Percentiles rank a stretch among this genome's conserved stretches.
phyloP scores from a whole-genome alignment of 2,329 filamentous ascomycete genomes.

The Diaporthe vaccinii region DNA sequence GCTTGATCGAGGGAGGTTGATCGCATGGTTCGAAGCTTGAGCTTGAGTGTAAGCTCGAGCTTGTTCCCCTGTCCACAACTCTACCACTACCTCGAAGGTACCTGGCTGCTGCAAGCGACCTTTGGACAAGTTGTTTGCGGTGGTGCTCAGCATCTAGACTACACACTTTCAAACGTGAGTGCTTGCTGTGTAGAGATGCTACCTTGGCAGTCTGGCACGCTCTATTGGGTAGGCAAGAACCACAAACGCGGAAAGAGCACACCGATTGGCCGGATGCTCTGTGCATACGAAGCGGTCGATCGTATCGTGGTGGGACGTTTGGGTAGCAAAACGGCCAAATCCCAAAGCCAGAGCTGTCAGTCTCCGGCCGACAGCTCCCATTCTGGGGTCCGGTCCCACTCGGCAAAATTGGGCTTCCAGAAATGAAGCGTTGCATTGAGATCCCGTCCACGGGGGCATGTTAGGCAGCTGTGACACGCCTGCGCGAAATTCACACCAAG shows the following conservation, averaged over 20 bases:
- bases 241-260: neutral
- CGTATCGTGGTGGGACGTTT: neutral
- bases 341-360: conserved; percentile 10
- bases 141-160: conserved; percentile 1
- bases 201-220: neutral
- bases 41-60: conserved; percentile 28
- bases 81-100: neutral
- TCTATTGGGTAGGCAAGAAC: neutral
- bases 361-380: conserved; percentile 24
- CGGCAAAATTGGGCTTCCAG: conserved; percentile 29
- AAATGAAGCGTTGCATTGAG: conserved; percentile 21
- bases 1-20: conserved; percentile 9
- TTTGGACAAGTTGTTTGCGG: neutral
- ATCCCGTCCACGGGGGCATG: neutral
- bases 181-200: too few species aligned
- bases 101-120: neutral
- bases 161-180: neutral
- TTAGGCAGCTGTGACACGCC: conserved; percentile 12
- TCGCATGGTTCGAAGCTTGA: conserved; percentile 30
- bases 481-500: neutral
- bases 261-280: neutral
- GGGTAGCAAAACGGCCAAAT: neutral
- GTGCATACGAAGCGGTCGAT: neutral
- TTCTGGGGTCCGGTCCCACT: conserved; percentile 30
- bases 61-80: neutral